Evolutionary conservation across 2,329 filamentous ascomycete species (phyloP).

Genomic region (Talaromyces islandicus): DNA sequence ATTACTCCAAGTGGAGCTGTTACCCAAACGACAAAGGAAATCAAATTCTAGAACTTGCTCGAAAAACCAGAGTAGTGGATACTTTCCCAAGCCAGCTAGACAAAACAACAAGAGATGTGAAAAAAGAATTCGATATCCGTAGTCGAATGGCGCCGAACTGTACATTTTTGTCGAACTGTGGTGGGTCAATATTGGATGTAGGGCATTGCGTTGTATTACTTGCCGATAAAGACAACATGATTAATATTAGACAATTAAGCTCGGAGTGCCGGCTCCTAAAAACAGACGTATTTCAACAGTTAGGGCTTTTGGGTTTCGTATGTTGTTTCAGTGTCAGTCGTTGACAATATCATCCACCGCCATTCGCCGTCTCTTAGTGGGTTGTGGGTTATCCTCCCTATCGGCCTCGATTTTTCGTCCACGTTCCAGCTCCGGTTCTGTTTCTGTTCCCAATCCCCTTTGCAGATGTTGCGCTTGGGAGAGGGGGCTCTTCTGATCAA

Average conservation of each 20-base stretch:
- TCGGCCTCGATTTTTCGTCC: conserved; percentile 5
- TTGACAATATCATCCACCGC: conserved; percentile 37
- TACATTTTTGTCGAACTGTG: not conserved
- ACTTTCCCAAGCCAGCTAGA: not conserved
- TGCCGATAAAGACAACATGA: not conserved
- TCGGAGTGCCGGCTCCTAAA: not conserved
- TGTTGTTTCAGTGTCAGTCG: conserved; percentile 15
- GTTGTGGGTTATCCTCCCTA: conserved; percentile 16
- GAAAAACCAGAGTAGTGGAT: not conserved
- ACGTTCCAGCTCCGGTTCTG: not conserved
- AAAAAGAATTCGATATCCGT: not conserved
- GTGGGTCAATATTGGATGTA: not conserved
- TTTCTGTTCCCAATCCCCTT: not conserved
- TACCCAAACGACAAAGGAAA: not conserved
- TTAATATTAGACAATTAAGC: not conserved
- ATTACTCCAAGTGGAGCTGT: not conserved
- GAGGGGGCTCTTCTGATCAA: conserved; percentile 2
- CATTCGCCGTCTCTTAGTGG: conserved; percentile 33
- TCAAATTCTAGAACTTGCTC: not conserved
- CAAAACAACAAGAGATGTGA: not conserved
- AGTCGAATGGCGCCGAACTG: not conserved
- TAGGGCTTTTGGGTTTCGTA: not conserved
- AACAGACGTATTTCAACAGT: not conserved
- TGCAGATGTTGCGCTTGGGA: not conserved
- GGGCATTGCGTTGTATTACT: not conserved